Base-by-base conservation (phyloP, 2,329 filamentous ascomycete species). In the Corynespora cassiicola region DNA sequence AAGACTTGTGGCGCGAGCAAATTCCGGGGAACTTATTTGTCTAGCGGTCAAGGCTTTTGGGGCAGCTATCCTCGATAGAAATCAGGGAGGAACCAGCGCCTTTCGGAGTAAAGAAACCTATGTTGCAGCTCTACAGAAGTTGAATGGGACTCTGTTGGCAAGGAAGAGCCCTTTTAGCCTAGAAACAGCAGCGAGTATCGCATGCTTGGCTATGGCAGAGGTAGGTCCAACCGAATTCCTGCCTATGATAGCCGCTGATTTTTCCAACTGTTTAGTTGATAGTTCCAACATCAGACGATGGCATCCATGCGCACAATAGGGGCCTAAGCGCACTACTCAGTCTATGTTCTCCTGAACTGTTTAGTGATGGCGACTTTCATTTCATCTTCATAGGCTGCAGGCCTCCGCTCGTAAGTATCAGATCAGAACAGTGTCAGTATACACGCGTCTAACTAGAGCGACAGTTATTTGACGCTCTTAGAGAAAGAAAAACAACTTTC, bases 321-420 rank as follows among this genome's bases (percentile, higher is more conserved):
- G 71, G 66, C 1, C 56, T 72, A 3, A 56, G 52, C 0, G 48
- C 59, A 15, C 38, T 72, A 7, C 64, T 75, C 30, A 54, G 66
- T 33, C 42, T 58, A 2, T 56, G 59, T 14, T 41, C 50, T 0
- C 63, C 70, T 0, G 50, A 54, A 6, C 46, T 45, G 6, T 73
- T 68, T 30, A 45, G 47, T 3, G 54, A 55, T 2, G 70, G 67
- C 1, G 39, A 61, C n/a, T 46, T 66, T 0, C 70, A 74, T 28
- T 58, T 54, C 21, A 49, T 74, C 0, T 74, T 73, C 32, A 50
- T 69, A 1, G 72, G 70, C 0, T 69, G 69, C 31, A 51, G 71
- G n/a, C 69, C 71, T 6, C 45, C 69, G 5, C 47, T 73, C 19
- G 71, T 72, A 51, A 24, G 66, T 20, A 31, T 19, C 8, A 21